Conservation (phyloP, 129 eudicot species). For the Tanacetum coccineum region DNA sequence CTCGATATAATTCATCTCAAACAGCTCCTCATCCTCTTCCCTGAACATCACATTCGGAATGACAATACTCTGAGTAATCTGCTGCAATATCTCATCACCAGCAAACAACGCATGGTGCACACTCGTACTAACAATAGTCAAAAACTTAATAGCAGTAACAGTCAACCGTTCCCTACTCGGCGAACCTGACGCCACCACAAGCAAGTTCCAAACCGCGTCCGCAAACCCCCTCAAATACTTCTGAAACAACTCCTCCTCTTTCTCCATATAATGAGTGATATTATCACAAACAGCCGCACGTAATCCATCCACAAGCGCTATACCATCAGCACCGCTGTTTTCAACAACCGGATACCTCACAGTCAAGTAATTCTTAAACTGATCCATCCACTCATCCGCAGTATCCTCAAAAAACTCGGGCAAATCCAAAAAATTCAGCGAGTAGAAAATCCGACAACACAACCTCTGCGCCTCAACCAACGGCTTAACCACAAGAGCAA, state of each 20-base stretch:
- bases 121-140: constrained; percentile 73
- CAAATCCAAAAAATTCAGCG: constrained; percentile 71
- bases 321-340: constrained; percentile 61
- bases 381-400: constrained; percentile 82
- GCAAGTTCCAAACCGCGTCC: constrained; percentile 72
- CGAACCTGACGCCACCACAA: constrained; percentile 61
- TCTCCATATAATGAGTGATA: constrained; percentile 72
- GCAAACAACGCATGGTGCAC: constrained; percentile 72
- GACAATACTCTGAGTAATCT: constrained; percentile 77
- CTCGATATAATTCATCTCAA: constrained; percentile 89
- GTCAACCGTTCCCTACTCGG: constrained; percentile 75
- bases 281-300: constrained; percentile 88
- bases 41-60: constrained; percentile 89
- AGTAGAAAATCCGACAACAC: constrained; percentile 84
- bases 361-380: constrained; percentile 65
- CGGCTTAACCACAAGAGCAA: constrained; percentile 32
- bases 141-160: constrained; percentile 86
- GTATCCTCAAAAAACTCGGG: constrained; percentile 90
- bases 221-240: constrained; percentile 69
- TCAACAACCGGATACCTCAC: constrained; percentile 53
- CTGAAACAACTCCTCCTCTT: constrained; percentile 63
- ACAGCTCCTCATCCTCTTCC: constrained; percentile 92
- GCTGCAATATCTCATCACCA: constrained; percentile 62
- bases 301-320: constrained; percentile 68
- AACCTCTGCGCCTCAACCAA: constrained; percentile 78